These are phyloP conservation scores for Baudoinia panamericana DNA, from an alignment of 495 filamentous ascomycete genomes.

Conservation along the genomic window DNA sequence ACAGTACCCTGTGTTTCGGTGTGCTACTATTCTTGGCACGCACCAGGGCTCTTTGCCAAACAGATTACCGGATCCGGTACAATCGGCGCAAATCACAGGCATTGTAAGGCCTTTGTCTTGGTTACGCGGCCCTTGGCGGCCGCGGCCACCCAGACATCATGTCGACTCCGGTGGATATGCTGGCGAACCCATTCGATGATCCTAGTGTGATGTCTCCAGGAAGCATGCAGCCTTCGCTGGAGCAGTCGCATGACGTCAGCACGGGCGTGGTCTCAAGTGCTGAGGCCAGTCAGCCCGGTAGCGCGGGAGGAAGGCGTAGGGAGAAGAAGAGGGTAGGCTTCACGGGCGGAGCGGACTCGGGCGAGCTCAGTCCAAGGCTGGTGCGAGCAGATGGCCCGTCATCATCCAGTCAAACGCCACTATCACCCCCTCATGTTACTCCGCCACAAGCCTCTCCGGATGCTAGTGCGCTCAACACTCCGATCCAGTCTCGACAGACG, in stretches of 20 bases:
- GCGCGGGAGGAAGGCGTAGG: slow-evolving; percentile 11
- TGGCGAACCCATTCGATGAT: slow-evolving; percentile 7
- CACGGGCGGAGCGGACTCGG: slow-evolving; percentile 7
- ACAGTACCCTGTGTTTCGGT: too few relatives aligned
- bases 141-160: not conserved
- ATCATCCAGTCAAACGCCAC: not conserved
- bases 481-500: slow-evolving; percentile 8
- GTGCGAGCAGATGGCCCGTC: not conserved
- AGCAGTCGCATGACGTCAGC: slow-evolving; percentile 2
- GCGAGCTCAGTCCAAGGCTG: slow-evolving; percentile 8
- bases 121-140: too few relatives aligned
- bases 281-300: slow-evolving; percentile 13
- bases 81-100: too few relatives aligned
- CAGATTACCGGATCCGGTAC: too few relatives aligned
- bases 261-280: slow-evolving; percentile 11
- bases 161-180: slow-evolving; percentile 4
- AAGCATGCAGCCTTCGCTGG: not conserved
- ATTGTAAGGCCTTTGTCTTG: too few relatives aligned
- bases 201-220: not conserved
- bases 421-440: not conserved
- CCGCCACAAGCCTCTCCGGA: slow-evolving; percentile 1
- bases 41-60: too few relatives aligned
- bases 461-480: slow-evolving; percentile 1
- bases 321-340: slow-evolving; percentile 23
- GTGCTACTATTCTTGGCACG: too few relatives aligned